phyloP scores from a whole-genome alignment of 768 basidiomycete genomes.

The Tricholoma furcatifolium region DNA sequence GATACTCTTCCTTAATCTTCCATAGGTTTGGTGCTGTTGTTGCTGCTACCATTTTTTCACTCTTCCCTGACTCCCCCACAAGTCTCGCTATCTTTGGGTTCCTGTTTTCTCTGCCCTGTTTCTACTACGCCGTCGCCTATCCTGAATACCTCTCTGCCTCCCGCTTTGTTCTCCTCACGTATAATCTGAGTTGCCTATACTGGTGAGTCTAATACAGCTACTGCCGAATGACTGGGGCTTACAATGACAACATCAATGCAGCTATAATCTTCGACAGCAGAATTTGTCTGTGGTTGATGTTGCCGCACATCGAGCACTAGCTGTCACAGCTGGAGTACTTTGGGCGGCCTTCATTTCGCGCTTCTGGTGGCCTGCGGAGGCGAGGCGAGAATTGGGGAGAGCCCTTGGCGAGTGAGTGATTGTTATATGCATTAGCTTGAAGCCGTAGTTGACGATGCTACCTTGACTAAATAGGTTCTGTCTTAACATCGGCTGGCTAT shows the following conservation, averaged over 20 bases:
- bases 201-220: slow-evolving; percentile 39
- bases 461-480: slow-evolving; percentile 63
- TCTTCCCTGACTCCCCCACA: slow-evolving; percentile 75
- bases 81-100: slow-evolving; percentile 83
- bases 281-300: slow-evolving; percentile 62
- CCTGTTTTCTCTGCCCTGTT: slow-evolving; percentile 90
- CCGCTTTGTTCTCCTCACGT: slow-evolving; percentile 81
- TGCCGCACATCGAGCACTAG: slow-evolving; percentile 72
- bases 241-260: slow-evolving; percentile 25
- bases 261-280: slow-evolving; percentile 76
- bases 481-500: slow-evolving; percentile 91
- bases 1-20: slow-evolving; percentile 12
- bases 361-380: slow-evolving; percentile 96
- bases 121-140: slow-evolving; percentile 81
- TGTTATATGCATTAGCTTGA: neutral
- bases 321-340: slow-evolving; percentile 83
- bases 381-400: slow-evolving; percentile 80
- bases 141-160: slow-evolving; percentile 75
- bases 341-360: slow-evolving; percentile 89
- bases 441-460: neutral
- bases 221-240: neutral
- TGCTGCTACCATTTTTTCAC: slow-evolving; percentile 68
- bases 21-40: slow-evolving; percentile 74
- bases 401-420: slow-evolving; percentile 76
- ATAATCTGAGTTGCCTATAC: slow-evolving; percentile 83